phyloP scores from a whole-genome alignment of 2,329 filamentous ascomycete species.

The Coleophoma cylindrospora region DNA sequence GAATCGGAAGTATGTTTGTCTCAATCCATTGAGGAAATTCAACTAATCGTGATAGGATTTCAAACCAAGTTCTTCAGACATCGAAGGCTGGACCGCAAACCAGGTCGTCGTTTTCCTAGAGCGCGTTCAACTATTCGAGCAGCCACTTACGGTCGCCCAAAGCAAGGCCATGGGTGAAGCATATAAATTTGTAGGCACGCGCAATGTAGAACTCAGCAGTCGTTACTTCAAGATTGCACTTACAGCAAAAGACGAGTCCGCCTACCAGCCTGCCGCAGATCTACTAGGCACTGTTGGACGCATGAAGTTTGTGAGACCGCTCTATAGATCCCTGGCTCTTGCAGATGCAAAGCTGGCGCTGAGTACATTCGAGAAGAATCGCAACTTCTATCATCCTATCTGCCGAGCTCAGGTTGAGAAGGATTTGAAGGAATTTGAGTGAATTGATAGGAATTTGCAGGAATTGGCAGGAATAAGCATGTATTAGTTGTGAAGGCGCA shows the following conservation, averaged over 20 bases:
- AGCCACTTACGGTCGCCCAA: slow-evolving; percentile 57
- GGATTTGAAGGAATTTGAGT: slow-evolving; percentile 46
- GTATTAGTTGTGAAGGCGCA: no score
- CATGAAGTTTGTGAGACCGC: slow-evolving; percentile 94
- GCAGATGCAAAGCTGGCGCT: slow-evolving; percentile 71
- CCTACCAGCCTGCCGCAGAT: slow-evolving; percentile 67
- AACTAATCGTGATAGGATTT: slow-evolving; percentile 36
- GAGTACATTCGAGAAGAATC: slow-evolving; percentile 80
- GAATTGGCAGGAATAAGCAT: neutral
- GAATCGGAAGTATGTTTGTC: slow-evolving; percentile 45
- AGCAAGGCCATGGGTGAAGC: slow-evolving; percentile 67
- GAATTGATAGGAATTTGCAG: neutral
- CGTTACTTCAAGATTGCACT: slow-evolving; percentile 79
- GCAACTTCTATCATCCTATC: slow-evolving; percentile 93
- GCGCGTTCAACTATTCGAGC: slow-evolving; percentile 62
- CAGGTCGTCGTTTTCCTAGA: slow-evolving; percentile 92
- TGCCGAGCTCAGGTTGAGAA: slow-evolving; percentile 84
- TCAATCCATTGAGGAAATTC: neutral
- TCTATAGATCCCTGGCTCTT: slow-evolving; percentile 73
- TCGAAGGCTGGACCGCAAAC: slow-evolving; percentile 73
- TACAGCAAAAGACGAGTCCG: slow-evolving; percentile 62
- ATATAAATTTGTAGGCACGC: slow-evolving; percentile 69
- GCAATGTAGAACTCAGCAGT: slow-evolving; percentile 81
- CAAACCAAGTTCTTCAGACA: slow-evolving; percentile 62
- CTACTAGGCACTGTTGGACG: slow-evolving; percentile 78